Conservation (phyloP, 164 flowering plant genomes). For the Liquidambar formosana region DNA sequence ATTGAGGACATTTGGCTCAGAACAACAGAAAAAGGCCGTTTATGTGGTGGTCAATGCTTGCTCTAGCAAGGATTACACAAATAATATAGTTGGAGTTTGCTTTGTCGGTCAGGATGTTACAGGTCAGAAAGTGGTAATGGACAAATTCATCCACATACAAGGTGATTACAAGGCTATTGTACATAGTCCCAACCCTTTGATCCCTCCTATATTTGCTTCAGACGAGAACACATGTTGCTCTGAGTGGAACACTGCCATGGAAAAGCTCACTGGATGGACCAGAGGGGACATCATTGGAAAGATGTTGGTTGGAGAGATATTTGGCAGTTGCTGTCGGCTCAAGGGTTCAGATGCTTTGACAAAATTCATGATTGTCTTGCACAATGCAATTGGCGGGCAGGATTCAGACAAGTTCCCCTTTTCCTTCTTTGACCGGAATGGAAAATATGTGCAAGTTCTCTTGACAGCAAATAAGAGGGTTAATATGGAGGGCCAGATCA, state of each 20-base stretch:
- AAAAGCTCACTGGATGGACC: constrained; percentile 88
- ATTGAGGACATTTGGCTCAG: constrained; percentile 72
- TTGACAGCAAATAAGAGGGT: constrained; percentile 93
- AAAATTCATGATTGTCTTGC: constrained; percentile 87
- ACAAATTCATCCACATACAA: constrained; percentile 86
- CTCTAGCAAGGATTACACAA: constrained; percentile 77
- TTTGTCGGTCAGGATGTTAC: constrained; percentile 99
- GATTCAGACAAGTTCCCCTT: constrained; percentile 81
- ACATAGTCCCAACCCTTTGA: constrained; percentile 90
- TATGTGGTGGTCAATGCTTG: constrained; percentile 94
- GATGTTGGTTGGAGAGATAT: constrained; percentile 88
- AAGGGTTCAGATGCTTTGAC: constrained; percentile 90
- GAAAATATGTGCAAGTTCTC: constrained; percentile 81
- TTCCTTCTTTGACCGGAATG: constrained; percentile 68
- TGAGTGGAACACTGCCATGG: constrained; percentile 98
- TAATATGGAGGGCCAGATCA: constrained; percentile 67
- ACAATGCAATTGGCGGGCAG: constrained; percentile 83
- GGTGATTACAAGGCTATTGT: constrained; percentile 96
- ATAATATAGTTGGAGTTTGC: constrained; percentile 88
- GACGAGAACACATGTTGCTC: constrained; percentile 93
- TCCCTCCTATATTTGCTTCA: constrained; percentile 96
- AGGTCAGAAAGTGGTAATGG: constrained; percentile 88
- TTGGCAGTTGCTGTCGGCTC: constrained; percentile 86
- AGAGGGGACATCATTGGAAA: constrained; percentile 73
- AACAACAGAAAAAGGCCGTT: constrained; percentile 48